phyloP scores from a whole-genome alignment of 371 early-diverging fungal genomes.

The Apophysomyces variabilis region DNA sequence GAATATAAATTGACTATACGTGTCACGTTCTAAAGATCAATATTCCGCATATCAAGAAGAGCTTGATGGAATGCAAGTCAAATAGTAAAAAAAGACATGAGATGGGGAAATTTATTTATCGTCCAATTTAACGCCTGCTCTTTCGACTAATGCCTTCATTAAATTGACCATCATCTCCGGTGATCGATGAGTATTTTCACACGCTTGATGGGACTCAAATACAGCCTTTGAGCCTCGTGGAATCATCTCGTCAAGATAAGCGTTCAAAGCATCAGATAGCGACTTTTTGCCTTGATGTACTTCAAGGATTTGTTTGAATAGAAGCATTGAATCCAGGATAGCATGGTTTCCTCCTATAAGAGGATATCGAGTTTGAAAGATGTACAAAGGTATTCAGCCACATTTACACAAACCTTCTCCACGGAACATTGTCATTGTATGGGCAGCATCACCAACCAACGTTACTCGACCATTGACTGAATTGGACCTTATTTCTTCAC shows the following conservation, averaged over 20 bases:
- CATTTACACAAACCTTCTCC: not conserved
- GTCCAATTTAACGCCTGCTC: not conserved
- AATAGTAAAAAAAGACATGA: too few species aligned
- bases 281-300: conserved; percentile 19
- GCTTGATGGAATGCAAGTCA: too few species aligned
- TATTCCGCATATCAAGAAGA: too few species aligned
- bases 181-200: conserved; percentile 11
- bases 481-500: not conserved
- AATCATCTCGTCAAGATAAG: conserved; percentile 32
- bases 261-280: conserved; percentile 22
- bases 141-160: not conserved
- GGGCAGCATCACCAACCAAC: conserved; percentile 32
- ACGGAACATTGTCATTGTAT: conserved; percentile 19
- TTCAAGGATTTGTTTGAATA: conserved; percentile 22
- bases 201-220: conserved; percentile 27
- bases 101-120: not conserved
- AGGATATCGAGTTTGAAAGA: not conserved
- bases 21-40: too few species aligned
- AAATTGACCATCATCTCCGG: conserved; percentile 1
- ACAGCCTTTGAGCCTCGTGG: conserved; percentile 32
- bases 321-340: conserved; percentile 29
- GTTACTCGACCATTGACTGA: conserved; percentile 15
- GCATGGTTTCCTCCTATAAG: conserved; percentile 44
- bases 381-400: not conserved
- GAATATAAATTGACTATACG: too few species aligned